These are phyloP conservation scores for Verbena officinalis DNA, from an alignment of 257 asterid species.

Conservation along the genomic window DNA sequence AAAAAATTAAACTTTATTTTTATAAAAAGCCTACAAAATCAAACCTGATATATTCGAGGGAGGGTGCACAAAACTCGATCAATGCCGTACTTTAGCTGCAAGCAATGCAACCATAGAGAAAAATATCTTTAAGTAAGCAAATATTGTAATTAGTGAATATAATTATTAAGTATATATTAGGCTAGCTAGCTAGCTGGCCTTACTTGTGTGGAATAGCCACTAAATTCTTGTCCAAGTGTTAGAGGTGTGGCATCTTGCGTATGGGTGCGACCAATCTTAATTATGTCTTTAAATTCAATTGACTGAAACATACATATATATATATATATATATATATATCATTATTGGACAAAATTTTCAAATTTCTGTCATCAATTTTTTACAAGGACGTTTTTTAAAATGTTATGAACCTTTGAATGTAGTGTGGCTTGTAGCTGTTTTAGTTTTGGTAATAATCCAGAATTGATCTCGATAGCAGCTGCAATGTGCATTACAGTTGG, in stretches of 20 bases:
- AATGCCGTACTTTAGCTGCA: slow-evolving; percentile 89
- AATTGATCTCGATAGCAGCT: slow-evolving; percentile 84
- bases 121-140: background rate
- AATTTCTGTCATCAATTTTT: too few species aligned
- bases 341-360: too few species aligned
- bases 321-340: too few species aligned
- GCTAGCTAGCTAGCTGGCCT: slow-evolving; percentile 27
- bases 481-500: slow-evolving; percentile 99
- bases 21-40: too few species aligned
- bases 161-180: too few species aligned
- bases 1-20: too few species aligned
- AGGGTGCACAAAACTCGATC: slow-evolving; percentile 82
- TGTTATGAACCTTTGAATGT: slow-evolving; percentile 66
- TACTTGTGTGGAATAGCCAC: slow-evolving; percentile 95
- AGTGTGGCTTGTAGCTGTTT: slow-evolving; percentile 79
- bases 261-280: slow-evolving; percentile 97
- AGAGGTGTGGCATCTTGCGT: slow-evolving; percentile 99
- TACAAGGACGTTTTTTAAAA: too few species aligned
- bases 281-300: slow-evolving; percentile 78
- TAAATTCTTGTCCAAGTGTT: slow-evolving; percentile 99
- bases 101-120: slow-evolving; percentile 41
- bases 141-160: too few species aligned
- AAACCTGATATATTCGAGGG: slow-evolving; percentile 94
- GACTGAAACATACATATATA: slow-evolving; percentile 47
- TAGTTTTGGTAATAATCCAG: slow-evolving; percentile 78